A percentile compares a stretch with the other conserved stretches of the same genome.
phyloP scores from a whole-genome alignment of 306 rosid species.

The Casuarina glauca region DNA sequence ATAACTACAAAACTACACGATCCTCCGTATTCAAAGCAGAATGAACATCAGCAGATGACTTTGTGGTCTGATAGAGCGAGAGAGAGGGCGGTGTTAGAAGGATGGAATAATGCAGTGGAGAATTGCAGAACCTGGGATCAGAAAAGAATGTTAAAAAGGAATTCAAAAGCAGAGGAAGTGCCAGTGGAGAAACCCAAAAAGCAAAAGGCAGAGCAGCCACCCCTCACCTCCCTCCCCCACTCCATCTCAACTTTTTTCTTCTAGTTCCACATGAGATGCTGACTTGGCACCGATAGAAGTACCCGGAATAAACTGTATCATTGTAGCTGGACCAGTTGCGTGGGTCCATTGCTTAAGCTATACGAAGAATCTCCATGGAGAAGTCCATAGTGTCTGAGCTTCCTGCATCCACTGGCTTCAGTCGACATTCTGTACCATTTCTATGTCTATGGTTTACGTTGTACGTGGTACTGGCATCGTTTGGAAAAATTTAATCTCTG shows the following conservation, averaged over 20 bases:
- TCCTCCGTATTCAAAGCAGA: constrained; percentile 45
- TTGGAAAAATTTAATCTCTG: not conserved
- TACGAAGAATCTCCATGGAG: constrained; percentile 49
- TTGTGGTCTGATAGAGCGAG: constrained; percentile 6
- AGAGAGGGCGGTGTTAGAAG: constrained; percentile 12
- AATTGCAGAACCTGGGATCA: constrained; percentile 37
- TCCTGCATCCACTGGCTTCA: not conserved
- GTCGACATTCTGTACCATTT: no score
- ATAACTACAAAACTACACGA: constrained; percentile 38
- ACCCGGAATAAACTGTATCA: not conserved
- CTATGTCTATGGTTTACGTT: no score
- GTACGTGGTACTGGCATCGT: constrained; percentile 4
- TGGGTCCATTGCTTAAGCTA: constrained; percentile 49
- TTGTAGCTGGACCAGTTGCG: constrained; percentile 31
- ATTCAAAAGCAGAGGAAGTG: constrained; percentile 55
- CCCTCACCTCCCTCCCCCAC: constrained; percentile 24
- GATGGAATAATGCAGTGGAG: constrained; percentile 27
- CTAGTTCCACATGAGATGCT: constrained; percentile 53
- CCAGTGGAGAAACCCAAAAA: constrained; percentile 54
- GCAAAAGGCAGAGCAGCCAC: constrained; percentile 43
- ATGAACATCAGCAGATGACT: constrained; percentile 23
- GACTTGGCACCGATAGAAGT: constrained; percentile 49
- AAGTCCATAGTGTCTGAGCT: not conserved
- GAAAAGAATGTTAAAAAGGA: constrained; percentile 52
- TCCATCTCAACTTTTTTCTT: constrained; percentile 44